Evolutionary conservation across 306 rosid genomes (phyloP).

Genomic region (Leucaena leucocephala): DNA sequence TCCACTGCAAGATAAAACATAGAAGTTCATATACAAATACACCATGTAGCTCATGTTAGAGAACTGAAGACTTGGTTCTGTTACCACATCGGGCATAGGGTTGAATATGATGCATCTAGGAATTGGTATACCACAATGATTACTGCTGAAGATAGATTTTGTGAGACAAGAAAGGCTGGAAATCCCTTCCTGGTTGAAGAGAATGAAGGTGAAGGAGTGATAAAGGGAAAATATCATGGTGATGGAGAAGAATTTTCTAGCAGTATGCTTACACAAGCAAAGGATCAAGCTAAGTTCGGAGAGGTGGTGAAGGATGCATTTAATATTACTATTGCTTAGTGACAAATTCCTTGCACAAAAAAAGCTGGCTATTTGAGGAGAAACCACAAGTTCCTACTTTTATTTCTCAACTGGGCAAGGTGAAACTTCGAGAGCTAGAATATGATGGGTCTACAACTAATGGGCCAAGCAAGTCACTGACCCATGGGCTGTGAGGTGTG

Average conservation of each 20-base stretch:
- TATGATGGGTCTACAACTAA: neutral
- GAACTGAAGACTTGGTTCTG: no score
- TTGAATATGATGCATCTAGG: no score
- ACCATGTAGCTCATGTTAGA: neutral
- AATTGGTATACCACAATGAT: no score
- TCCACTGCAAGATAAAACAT: slow-evolving; percentile 66
- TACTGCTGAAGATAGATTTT: no score
- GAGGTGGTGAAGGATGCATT: neutral
- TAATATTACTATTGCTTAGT: neutral
- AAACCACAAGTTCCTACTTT: neutral
- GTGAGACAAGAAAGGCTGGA: no score
- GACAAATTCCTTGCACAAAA: neutral
- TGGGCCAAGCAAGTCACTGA: neutral
- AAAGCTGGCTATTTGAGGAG: neutral
- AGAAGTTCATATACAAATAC: slow-evolving; percentile 5
- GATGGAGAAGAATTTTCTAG: neutral
- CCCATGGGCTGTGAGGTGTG: neutral
- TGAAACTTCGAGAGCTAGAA: neutral
- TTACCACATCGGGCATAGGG: no score
- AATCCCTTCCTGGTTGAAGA: neutral
- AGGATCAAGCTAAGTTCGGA: neutral
- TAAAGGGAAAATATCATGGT: neutral
- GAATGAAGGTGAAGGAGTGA: neutral
- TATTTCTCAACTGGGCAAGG: neutral
- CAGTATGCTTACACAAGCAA: neutral